Evolutionary conservation across 257 asterid species (phyloP), one percentile per base, ranked within the genome.

Genomic region (Fraxinus cuspidata): DNA sequence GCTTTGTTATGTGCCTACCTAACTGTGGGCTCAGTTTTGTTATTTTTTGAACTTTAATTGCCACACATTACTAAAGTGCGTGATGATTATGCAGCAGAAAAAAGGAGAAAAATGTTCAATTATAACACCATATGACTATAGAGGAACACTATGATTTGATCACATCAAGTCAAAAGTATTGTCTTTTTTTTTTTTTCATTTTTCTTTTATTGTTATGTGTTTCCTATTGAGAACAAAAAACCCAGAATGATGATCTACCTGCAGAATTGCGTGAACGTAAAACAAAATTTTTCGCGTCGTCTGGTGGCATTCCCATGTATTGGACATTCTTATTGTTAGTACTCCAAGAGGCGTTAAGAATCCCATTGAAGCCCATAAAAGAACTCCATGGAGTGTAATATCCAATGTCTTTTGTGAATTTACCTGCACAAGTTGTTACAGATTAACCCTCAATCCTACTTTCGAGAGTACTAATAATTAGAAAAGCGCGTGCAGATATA

Each of bases 321-420:
- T 82, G 34, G 97, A 84, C 60, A 88, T 76, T 85, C 98, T 87
- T 78, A 91, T 86, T 70, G 82, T 37, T 25, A 94, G 85, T 83
- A 94, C 84, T 49, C 94, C 98, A 18, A 83, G 75, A 58, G 97
- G 98, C 90, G 88, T 88, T 77, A 92, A 85, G 79, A 90, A 82
- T 63, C 97, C 97, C 86, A 87, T 84, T 38, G 98, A 90, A 82
- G 90, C 90, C 97, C 98, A 94, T 31, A 91, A 79, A 18, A 92
- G 78, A 70, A 94, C 74, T 49, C 97, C 98, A 84, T 92, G 97
- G 79, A 92, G 82, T 76, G 76, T 85, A 77, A 94, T 89, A 28
- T 89, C 89, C 81, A 81, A 70, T 73, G 64, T 72, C 85, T 68
- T 91, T 63, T 73, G 78, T 72, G 85, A 76, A 83, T 72, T 82